A percentile compares a stretch with the other conserved stretches of the same genome.
phyloP scores from a whole-genome alignment of 1,139 yeast genomes.

The Sporopachydermia cereana region DNA sequence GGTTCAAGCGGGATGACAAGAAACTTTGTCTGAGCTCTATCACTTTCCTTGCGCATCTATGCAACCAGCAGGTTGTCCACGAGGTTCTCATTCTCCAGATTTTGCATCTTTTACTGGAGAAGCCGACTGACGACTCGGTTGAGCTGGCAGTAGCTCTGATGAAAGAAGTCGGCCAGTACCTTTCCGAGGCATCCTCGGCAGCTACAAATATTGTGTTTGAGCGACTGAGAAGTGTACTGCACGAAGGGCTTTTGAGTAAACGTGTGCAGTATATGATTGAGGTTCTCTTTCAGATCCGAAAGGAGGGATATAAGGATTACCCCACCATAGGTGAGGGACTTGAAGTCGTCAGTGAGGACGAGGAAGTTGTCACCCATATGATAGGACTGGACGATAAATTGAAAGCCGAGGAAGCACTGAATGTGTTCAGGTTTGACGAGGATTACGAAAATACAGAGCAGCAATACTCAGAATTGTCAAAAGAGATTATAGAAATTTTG shows the following conservation, averaged over 20 bases:
- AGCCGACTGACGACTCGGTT: slow-evolving; percentile 42
- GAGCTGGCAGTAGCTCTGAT: slow-evolving; percentile 36
- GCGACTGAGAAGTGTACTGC: slow-evolving; percentile 45
- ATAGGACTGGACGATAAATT: slow-evolving; percentile 43
- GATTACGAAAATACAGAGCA: slow-evolving; percentile 41
- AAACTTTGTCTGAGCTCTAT: slow-evolving; percentile 31
- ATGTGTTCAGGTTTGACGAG: slow-evolving; percentile 41
- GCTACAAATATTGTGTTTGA: slow-evolving; percentile 47
- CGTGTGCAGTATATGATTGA: slow-evolving; percentile 41
- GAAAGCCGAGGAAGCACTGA: slow-evolving; percentile 36
- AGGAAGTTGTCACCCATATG: slow-evolving; percentile 49
- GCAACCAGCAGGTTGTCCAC: slow-evolving; percentile 53
- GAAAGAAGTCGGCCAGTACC: slow-evolving; percentile 32
- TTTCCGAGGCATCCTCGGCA: slow-evolving; percentile 30
- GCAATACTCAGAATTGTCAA: slow-evolving; percentile 27
- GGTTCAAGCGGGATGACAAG: slow-evolving; percentile 39
- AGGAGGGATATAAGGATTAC: slow-evolving; percentile 34
- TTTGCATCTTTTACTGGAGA: slow-evolving; percentile 42
- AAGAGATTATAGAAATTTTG: slow-evolving; percentile 30
- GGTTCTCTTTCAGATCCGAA: slow-evolving; percentile 38
- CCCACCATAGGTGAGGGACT: slow-evolving; percentile 33
- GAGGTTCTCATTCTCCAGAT: slow-evolving; percentile 57
- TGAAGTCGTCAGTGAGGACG: slow-evolving; percentile 50
- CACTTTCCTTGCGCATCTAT: slow-evolving; percentile 48
- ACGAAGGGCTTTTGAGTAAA: slow-evolving; percentile 38